Conservation (phyloP, 2,329 filamentous ascomycete species). For the Aspergillus novoparasiticus region DNA sequence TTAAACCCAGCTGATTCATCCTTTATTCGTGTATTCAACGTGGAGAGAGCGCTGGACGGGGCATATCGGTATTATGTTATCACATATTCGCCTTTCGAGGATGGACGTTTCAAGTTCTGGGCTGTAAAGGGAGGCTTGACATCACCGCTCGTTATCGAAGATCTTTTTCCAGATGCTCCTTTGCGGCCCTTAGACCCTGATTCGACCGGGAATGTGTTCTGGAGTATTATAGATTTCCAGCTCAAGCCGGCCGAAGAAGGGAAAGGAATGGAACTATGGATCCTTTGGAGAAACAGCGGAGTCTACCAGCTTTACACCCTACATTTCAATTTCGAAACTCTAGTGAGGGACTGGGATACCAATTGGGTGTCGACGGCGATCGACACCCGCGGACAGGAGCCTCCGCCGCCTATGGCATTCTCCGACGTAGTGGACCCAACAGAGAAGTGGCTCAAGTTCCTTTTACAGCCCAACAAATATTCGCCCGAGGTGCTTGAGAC, state of each 20-base stretch:
- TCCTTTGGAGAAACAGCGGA: constrained; percentile 82
- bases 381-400: constrained; percentile 57
- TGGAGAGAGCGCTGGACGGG: constrained; percentile 49
- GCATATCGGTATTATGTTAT: constrained; percentile 64
- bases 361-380: constrained; percentile 71
- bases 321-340: constrained; percentile 68
- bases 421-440: constrained; percentile 70
- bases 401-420: constrained; percentile 60
- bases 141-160: constrained; percentile 63
- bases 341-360: constrained; percentile 63
- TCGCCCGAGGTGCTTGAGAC: constrained; percentile 79
- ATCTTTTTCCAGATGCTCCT: constrained; percentile 66
- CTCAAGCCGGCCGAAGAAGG: constrained; percentile 58
- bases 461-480: constrained; percentile 83
- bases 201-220: constrained; percentile 70
- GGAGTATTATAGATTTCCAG: constrained; percentile 78
- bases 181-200: constrained; percentile 66
- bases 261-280: constrained; percentile 68
- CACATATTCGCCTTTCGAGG: constrained; percentile 84
- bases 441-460: constrained; percentile 82
- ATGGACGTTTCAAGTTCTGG: constrained; percentile 96
- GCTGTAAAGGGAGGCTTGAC: constrained; percentile 66
- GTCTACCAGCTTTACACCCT: constrained; percentile 74
- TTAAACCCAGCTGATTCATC: constrained; percentile 79
- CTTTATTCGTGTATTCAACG: constrained; percentile 71